A percentile compares a stretch with the other conserved stretches of the same genome.
Evolutionary conservation across 441 rosid genomes (phyloP).

Genomic region (Mallotus repandus): DNA sequence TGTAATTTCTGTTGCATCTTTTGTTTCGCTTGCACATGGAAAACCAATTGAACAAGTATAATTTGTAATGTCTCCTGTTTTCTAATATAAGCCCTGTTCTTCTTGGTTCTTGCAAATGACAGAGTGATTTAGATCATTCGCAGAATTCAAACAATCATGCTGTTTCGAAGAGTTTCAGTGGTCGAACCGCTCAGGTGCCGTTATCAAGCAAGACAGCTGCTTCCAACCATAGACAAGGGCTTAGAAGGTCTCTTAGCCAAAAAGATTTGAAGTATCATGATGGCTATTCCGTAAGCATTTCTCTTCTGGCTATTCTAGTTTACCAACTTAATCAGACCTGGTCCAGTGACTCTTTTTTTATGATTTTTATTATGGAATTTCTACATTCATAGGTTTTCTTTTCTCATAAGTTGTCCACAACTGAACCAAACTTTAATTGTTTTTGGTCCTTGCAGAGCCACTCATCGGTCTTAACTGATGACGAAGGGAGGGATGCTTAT

Average conservation of each 20-base stretch:
- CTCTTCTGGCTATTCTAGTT: conserved; percentile 10
- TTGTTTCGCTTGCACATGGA: too few species aligned
- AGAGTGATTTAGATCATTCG: conserved; percentile 71
- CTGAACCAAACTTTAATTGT: conserved; percentile 18
- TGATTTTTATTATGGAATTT: background rate
- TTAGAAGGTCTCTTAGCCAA: conserved; percentile 72
- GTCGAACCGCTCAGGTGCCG: conserved; percentile 39
- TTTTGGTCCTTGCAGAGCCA: conserved; percentile 63
- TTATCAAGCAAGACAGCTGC: conserved; percentile 34
- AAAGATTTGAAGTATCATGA: conserved; percentile 66
- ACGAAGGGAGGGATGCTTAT: conserved; percentile 61
- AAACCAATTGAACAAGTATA: background rate
- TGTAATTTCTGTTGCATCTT: background rate
- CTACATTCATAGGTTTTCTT: background rate
- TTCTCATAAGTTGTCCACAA: conserved; percentile 10
- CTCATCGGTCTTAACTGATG: conserved; percentile 88
- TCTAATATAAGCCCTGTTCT: conserved; percentile 11
- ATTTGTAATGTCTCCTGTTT: background rate
- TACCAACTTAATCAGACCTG: background rate
- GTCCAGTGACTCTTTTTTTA: conserved; percentile 10
- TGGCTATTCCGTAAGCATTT: conserved; percentile 78
- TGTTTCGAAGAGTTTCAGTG: conserved; percentile 35
- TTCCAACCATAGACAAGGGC: conserved; percentile 52
- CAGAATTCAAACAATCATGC: conserved; percentile 40
- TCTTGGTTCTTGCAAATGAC: conserved; percentile 31